These are phyloP conservation scores for Carex cristatella DNA, from an alignment of 176 grass and related monocot species.

Conservation along the genomic window DNA sequence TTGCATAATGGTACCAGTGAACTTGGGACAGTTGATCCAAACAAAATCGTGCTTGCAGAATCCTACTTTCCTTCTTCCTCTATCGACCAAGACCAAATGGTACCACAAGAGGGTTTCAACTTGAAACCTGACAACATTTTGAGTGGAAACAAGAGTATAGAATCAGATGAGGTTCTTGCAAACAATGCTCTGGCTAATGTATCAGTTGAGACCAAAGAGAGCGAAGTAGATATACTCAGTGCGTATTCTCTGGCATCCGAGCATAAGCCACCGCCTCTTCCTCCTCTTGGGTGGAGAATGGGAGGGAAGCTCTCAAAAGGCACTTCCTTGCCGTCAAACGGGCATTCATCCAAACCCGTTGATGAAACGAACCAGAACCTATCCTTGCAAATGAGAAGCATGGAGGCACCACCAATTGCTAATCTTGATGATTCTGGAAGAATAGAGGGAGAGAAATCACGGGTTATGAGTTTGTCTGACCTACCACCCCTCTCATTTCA, in stretches of 20 bases:
- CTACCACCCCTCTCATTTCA: slow-evolving; percentile 14
- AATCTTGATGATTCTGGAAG: neutral
- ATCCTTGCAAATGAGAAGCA: neutral
- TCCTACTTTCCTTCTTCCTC: neutral
- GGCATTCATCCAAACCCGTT: neutral
- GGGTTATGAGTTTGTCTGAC: slow-evolving; percentile 9
- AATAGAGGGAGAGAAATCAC: slow-evolving; percentile 1
- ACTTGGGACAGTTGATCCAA: slow-evolving; percentile 2
- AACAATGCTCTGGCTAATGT: neutral
- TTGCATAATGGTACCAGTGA: slow-evolving; percentile 30
- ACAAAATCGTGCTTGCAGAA: neutral
- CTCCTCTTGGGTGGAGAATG: slow-evolving; percentile 87
- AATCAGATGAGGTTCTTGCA: neutral
- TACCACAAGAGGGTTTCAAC: neutral
- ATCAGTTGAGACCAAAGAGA: neutral
- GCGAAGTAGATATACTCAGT: neutral
- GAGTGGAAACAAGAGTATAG: neutral
- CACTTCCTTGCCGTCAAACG: slow-evolving; percentile 1
- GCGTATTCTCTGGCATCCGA: slow-evolving; percentile 5
- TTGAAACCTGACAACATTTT: neutral
- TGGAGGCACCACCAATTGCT: neutral
- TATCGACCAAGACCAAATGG: neutral
- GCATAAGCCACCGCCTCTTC: slow-evolving; percentile 68
- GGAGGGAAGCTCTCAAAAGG: slow-evolving; percentile 43
- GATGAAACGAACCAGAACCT: neutral